Evolutionary conservation across 2,329 filamentous ascomycete genomes (phyloP).

Genomic region (Plectosphaerella plurivora): DNA sequence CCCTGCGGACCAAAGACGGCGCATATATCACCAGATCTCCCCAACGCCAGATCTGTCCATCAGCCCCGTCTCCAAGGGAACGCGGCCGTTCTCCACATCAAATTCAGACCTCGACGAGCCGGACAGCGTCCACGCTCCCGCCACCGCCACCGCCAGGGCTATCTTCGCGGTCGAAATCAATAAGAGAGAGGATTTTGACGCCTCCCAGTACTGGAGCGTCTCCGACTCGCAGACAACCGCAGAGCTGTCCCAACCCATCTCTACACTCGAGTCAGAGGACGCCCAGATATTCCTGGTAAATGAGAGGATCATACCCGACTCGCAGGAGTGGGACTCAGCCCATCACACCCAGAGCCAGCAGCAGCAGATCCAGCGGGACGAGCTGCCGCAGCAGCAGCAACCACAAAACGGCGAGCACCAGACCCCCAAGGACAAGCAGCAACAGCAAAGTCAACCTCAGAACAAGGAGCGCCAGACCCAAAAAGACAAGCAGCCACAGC

Average conservation of each 20-base stretch:
- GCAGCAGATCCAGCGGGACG: not conserved
- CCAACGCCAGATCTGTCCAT: not conserved
- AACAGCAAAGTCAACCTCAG: too few species aligned
- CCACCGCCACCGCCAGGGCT: not conserved
- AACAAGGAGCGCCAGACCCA: not conserved
- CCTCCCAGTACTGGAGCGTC: slow-evolving; percentile 28
- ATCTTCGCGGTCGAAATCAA: slow-evolving; percentile 18
- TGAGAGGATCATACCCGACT: slow-evolving; percentile 37
- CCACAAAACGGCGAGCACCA: too few species aligned
- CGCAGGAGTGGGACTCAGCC: slow-evolving; percentile 25
- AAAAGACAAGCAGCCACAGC: not conserved
- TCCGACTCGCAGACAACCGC: slow-evolving; percentile 21
- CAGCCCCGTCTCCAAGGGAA: not conserved
- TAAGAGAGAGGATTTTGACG: slow-evolving; percentile 25
- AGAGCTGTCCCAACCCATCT: slow-evolving; percentile 24
- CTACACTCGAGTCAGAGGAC: slow-evolving; percentile 30
- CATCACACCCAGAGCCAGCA: not conserved
- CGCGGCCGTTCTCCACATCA: not conserved
- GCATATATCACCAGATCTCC: too few species aligned
- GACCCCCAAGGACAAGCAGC: too few species aligned
- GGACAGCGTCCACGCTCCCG: not conserved
- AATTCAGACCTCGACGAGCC: not conserved
- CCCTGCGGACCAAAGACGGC: too few species aligned
- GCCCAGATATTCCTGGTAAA: slow-evolving; percentile 23
- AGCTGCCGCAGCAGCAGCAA: not conserved